Base-by-base conservation (phyloP, 148 eudicot genomes). In the Spergularia marina region DNA sequence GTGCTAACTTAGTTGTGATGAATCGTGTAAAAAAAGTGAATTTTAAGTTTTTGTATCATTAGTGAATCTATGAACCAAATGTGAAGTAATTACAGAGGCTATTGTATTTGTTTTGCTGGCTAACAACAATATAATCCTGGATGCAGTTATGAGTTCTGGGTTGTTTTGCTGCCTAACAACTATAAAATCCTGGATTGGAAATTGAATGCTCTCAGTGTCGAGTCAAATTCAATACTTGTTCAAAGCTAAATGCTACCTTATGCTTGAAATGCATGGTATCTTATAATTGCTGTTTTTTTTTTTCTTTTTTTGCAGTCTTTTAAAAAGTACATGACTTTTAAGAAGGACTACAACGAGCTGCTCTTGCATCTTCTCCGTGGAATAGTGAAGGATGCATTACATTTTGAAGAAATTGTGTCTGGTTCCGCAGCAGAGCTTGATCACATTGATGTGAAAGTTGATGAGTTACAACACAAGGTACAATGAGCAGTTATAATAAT, bases 391-490 rank as follows among this genome's bases (percentile, higher is more conserved):
- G 97, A 90, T 56, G 89, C 94, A 34, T 53, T 95, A 68, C 89
- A 87, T 57, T 92, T 92, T 68, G 98, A 90, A 82, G 94, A 95
- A 83, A 89, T 92, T 7, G 81, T 85, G 57, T 78, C 97, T 60
- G 97, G 97, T 68, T 85, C 90, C 23, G 57, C 68, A 15, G 53
- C 81, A 7, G 82, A 77, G 65, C 85, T 80, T 65, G 77, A 85
- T 21, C 89, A 90, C 75, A 72, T 91, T 60, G 93, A 91, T 76
- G 93, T 94, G 53, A 91, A 91, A 78, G 84, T 91, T 52, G 93
- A 91, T 21, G 91, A 94, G 54, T 82, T 94, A 80, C 93, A 83
- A 78, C 86, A 80, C 93, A 94, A 94, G 98, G 98, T 91, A 83
- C 58, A 20, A 49, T 65, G n/a, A 34, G 41, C 21, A 34, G 15